phyloP scores from a whole-genome alignment of 2,329 filamentous ascomycete species.

The Emericellopsis atlantica region DNA sequence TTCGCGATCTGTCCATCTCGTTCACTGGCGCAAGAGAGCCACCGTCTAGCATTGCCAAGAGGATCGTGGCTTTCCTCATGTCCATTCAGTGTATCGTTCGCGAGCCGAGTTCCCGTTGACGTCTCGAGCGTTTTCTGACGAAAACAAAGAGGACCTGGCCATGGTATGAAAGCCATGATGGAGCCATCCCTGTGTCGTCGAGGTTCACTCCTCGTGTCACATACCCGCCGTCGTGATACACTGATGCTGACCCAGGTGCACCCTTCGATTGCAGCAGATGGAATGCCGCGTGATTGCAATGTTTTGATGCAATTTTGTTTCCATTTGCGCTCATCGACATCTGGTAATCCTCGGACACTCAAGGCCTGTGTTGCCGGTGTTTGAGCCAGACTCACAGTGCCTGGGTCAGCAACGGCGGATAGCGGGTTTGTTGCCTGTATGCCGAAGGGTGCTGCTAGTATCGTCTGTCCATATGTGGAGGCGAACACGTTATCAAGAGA shows the following conservation, averaged over 20 bases:
- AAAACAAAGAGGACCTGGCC: conserved; percentile 42
- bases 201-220: conserved; percentile 27
- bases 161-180: conserved; percentile 29
- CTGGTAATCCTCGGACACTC: conserved; percentile 24
- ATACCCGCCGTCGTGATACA: conserved; percentile 28
- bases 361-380: conserved; percentile 40
- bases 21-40: conserved; percentile 30
- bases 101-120: conserved; percentile 22
- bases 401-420: conserved; percentile 6
- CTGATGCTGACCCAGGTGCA: conserved; percentile 39
- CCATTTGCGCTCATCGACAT: conserved; percentile 31
- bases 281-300: conserved; percentile 36
- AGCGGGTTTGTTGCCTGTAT: conserved; percentile 17
- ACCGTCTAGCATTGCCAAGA: conserved; percentile 31
- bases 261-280: conserved; percentile 25
- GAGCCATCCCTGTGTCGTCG: conserved; percentile 23
- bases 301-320: conserved; percentile 36
- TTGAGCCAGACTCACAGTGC: conserved; percentile 26
- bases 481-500: conserved; percentile 29
- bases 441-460: conserved; percentile 44
- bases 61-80: conserved; percentile 33
- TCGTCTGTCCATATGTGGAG: conserved; percentile 25
- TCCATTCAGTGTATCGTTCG: conserved; percentile 22
- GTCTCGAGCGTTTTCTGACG: conserved; percentile 31
- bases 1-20: conserved; percentile 33